Conservation (phyloP, 441 rosid species). For the Gossypium trilobum region DNA sequence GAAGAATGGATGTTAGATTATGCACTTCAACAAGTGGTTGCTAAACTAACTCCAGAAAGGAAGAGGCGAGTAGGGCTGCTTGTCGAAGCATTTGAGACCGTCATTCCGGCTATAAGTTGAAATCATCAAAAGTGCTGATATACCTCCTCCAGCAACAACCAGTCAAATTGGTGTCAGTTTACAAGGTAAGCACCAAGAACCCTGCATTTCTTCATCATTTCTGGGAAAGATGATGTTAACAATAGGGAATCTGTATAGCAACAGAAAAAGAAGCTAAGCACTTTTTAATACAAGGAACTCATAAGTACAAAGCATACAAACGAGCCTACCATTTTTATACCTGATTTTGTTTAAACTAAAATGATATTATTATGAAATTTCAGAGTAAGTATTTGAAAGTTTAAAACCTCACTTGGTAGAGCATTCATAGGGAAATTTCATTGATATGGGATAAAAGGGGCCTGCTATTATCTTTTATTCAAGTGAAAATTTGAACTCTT, state of each 20-base stretch:
- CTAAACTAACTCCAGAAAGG: slow-evolving; percentile 66
- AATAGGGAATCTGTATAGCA: not conserved
- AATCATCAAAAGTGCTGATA: not conserved
- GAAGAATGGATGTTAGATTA: slow-evolving; percentile 94
- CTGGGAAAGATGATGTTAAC: not conserved
- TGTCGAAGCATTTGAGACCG: slow-evolving; percentile 82
- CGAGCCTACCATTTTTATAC: not conserved
- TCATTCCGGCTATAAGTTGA: slow-evolving; percentile 41
- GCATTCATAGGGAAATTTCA: not conserved
- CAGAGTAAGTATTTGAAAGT: not conserved
- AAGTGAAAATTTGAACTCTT: not conserved
- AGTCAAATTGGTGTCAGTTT: slow-evolving; percentile 10
- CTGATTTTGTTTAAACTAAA: not conserved
- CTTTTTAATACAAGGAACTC: not conserved
- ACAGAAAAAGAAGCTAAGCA: not conserved
- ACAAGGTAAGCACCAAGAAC: slow-evolving; percentile 17
- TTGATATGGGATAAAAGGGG: not conserved
- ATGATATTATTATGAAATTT: not conserved
- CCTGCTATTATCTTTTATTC: not conserved
- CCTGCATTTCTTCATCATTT: slow-evolving; percentile 1
- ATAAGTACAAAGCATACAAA: not conserved
- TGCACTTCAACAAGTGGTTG: slow-evolving; percentile 67
- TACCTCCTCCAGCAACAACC: slow-evolving; percentile 14
- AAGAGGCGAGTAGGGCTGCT: slow-evolving; percentile 66
- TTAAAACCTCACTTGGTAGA: not conserved